phyloP scores from a whole-genome alignment of 1,284 basidiomycete genomes.

The Cryptococcus neoformans region DNA sequence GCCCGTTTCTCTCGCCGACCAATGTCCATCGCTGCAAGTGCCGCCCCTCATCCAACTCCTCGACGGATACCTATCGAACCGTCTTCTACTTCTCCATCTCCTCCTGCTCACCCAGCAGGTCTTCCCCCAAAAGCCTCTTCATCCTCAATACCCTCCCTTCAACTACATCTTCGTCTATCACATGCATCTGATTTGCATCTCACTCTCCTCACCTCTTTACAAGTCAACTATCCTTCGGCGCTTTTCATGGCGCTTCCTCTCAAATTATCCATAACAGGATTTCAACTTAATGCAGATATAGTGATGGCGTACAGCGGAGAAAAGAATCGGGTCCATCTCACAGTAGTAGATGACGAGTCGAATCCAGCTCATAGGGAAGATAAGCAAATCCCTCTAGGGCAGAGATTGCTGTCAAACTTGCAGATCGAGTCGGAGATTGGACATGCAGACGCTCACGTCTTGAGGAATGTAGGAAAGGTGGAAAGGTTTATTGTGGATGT shows the following conservation, averaged over 20 bases:
- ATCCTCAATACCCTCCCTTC: conserved; percentile 45
- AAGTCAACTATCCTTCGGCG: conserved; percentile 93
- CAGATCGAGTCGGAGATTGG: conserved; percentile 96
- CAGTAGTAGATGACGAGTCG: conserved; percentile 68
- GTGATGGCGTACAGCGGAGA: conserved; percentile 88
- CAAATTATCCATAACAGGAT: conserved; percentile 80
- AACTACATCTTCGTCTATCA: conserved; percentile 50
- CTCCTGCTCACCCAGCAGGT: conserved; percentile 28
- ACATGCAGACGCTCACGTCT: conserved; percentile 89
- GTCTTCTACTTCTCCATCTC: conserved; percentile 26
- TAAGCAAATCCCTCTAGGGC: conserved; percentile 55
- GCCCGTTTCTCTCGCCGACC: not conserved
- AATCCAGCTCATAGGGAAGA: not conserved
- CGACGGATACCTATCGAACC: not conserved
- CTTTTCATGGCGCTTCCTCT: conserved; percentile 96
- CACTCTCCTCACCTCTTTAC: conserved; percentile 80
- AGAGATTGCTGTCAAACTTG: conserved; percentile 83
- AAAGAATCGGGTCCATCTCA: conserved; percentile 73
- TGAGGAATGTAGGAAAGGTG: conserved; percentile 95
- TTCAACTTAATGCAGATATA: conserved; percentile 81
- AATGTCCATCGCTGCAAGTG: not conserved
- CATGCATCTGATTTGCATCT: conserved; percentile 52
- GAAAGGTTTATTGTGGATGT: conserved; percentile 95
- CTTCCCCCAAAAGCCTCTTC: conserved; percentile 15
- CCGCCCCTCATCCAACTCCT: not conserved